Evolutionary conservation across 108 stramenopile species (phyloP), one percentile per base, ranked within the genome.

Genomic region (Fragilaria crotonensis): DNA sequence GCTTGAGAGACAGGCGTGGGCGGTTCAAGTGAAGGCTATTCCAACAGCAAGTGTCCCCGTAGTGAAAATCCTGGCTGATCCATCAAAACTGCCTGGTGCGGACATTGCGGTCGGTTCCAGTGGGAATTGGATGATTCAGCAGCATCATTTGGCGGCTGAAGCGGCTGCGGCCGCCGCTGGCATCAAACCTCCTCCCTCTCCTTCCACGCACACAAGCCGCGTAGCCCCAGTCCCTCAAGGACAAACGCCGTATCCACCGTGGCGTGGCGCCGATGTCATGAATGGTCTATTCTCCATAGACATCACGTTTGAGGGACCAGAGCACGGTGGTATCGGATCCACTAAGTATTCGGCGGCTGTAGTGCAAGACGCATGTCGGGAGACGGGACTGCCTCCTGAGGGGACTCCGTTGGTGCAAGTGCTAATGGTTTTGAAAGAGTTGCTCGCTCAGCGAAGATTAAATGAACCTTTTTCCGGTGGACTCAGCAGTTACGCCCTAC

Each of bases 401-500:
- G 63, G 58, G 30, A 88, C 86, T 25, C 74, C 89, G 5, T 66
- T 83, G 30, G 89, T 92, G 25, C 94, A 90, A 33, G 73, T 88
- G 33, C 54, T 80, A 25, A 85, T 93, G 79, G 91, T 93, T 2
- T 48, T 95, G 46, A 95, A 97, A 73, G 86, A 95, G 74, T 67
- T 93, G 21, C 79, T 96, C 22, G 89, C 81, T 0, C 89, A 90
- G 51, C 70, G 85, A 52, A 87, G 90, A 25, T 69, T 95, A 33
- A 95, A 98, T 57, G 95, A 98, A 59, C 95, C 95, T 0, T 96
- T 91, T 66, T 89, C 93, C 1, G 97, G 97, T 33, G 97, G 97
- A 23, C 78, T 98, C 30, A 90, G 90, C 45, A 93, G 90, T 57
- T 98, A 96, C 67, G 93, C 88, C n/a, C 74, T 98, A 4, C 77